Evolutionary conservation across 352 stramenopile species (phyloP), one percentile per base, ranked within the genome.

Genomic region (Phytopythium mirpurense): DNA sequence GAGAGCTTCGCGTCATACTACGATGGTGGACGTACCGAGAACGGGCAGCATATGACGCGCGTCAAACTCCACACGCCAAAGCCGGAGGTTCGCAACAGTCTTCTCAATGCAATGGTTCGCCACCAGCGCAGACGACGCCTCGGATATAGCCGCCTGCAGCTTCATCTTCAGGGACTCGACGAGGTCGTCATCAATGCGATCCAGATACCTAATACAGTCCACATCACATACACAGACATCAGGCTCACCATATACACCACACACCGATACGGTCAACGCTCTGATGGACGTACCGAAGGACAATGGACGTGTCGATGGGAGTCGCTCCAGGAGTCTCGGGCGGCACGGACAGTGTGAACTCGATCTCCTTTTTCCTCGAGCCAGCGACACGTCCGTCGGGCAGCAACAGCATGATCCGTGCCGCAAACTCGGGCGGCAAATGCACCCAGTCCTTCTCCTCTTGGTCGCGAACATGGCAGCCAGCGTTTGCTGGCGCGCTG

Each of bases 31-130:
- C 67, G 53, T 57, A 87, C 78, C 69, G 35, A 93, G 52, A 18
- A 88, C 62, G 27, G 60, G 52, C 29, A 72, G 32, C 24, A 67
- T 67, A 44, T 89, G 90, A 38, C 83, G 80, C 16, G 75, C 73
- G 41, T 94, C 83, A 42, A 91, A 85, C 56, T 94, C 83, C 29
- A 92, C 57, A 59, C 72, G 69, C 83, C 83, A 94, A 1, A 94
- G 55, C 42, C 76, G 68, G 50, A 63, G 38, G 12, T 21, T 51
- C 3, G n/a, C 21, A 3, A 10, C 10, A 24, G 45, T 29, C 27
- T 3, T 16, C 29, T 18, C 26, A 24, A 26, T 37, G 1, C 18
- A 11, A 24, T 15, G 12, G 15, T 36, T 6, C 9, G 5, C 3
- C 9, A 16, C 2, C 18, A 23, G 2, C 10, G 24, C n/a, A 36